These are phyloP conservation scores for Apiospora phragmitis DNA, from an alignment of 2,329 filamentous ascomycete species.

Conservation along the genomic window DNA sequence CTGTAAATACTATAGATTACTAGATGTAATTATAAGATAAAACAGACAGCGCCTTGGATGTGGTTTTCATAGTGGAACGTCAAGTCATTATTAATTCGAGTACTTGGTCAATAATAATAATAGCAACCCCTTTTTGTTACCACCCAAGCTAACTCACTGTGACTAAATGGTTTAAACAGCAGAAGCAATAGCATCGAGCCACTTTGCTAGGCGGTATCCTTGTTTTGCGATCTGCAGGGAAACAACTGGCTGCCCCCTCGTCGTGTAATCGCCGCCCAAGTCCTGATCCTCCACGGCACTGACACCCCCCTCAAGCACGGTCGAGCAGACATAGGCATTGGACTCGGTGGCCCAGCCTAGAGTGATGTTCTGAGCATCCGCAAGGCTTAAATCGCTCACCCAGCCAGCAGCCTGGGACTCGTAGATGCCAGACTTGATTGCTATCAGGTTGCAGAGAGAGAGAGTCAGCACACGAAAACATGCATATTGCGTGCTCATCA, in stretches of 20 bases:
- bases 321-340: slow-evolving; percentile 44
- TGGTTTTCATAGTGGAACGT: not conserved
- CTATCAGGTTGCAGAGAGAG: slow-evolving; percentile 12
- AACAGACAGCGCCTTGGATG: not conserved
- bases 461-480: not conserved
- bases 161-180: not conserved
- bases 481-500: not conserved
- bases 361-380: slow-evolving; percentile 32
- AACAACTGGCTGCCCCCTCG: slow-evolving; percentile 38
- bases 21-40: not conserved
- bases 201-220: slow-evolving; percentile 39
- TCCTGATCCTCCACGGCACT: slow-evolving; percentile 40
- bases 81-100: not conserved
- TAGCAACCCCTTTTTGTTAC: not conserved
- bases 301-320: slow-evolving; percentile 39
- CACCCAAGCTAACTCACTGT: not conserved
- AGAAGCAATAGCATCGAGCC: slow-evolving; percentile 32
- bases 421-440: slow-evolving; percentile 40
- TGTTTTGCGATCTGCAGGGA: slow-evolving; percentile 46
- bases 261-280: slow-evolving; percentile 40
- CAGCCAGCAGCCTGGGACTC: slow-evolving; percentile 35
- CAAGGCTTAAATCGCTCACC: slow-evolving; percentile 36
- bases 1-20: not conserved
- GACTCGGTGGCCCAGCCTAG: slow-evolving; percentile 38
- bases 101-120: not conserved